Conservation (phyloP, 129 eudicot species). For the Dittrichia graveolens region DNA sequence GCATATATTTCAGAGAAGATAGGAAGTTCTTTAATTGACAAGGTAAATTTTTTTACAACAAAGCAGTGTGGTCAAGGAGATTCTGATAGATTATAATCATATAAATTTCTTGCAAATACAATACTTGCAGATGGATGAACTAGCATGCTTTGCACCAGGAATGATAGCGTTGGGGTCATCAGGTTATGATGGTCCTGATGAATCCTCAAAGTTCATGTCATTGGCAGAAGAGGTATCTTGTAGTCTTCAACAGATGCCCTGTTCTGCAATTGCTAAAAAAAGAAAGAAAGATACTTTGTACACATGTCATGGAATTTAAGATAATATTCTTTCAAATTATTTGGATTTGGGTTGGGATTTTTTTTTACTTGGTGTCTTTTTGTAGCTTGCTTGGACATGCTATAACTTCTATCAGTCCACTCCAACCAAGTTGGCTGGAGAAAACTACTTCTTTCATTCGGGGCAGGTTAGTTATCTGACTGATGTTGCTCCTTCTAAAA, state of each 20-base stretch:
- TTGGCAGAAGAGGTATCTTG: conserved; percentile 85
- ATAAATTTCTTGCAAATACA: not conserved
- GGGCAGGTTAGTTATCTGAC: conserved; percentile 67
- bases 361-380: not conserved
- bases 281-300: too few relatives aligned
- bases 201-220: conserved; percentile 57
- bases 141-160: conserved; percentile 97
- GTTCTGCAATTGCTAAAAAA: too few relatives aligned
- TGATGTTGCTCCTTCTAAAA: not conserved
- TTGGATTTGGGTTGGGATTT: too few relatives aligned
- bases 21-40: conserved; percentile 69
- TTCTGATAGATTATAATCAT: too few relatives aligned
- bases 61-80: too few relatives aligned
- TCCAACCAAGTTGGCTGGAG: conserved; percentile 98
- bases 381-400: conserved; percentile 99
- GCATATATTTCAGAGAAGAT: conserved; percentile 85
- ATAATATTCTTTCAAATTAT: too few relatives aligned
- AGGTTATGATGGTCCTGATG: conserved; percentile 79
- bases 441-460: conserved; percentile 83
- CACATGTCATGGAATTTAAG: too few relatives aligned
- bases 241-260: too few relatives aligned
- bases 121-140: conserved; percentile 81
- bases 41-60: conserved; percentile 43
- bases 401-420: conserved; percentile 96
- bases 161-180: conserved; percentile 89